Base-by-base conservation (phyloP, 2,329 filamentous ascomycete genomes). In the Colletotrichum sp. region DNA sequence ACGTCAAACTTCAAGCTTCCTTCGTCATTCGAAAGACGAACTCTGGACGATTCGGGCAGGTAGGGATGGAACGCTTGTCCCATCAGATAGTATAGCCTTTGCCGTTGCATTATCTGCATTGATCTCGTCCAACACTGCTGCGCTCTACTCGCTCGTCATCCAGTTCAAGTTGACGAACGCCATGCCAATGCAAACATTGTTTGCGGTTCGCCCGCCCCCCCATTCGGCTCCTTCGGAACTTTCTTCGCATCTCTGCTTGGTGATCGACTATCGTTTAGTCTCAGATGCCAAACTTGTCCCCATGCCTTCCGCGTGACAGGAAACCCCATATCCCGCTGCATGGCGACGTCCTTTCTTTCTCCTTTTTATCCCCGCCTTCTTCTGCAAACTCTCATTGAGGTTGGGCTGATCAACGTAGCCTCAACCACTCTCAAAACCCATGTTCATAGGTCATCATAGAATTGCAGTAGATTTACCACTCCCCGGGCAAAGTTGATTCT, bases 221-320 rank as follows among this genome's bases (percentile, higher is more conserved):
- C 30, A 64, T 68, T 77, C 74, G 65, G 70, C 58, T 66, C 32
- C 61, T 57, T 74, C 76, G 76, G 76, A 77, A 77, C 74, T 67
- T 34, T 77, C 61, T 34, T 60, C 55, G 52, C 61, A 52, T 30
- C 34, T 67, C 52, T 77, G 74, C 75, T 73, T 71, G 63, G 69
- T 52, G 77, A 77, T 78, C 74, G 66, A 48, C 72, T 18, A 18
- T 32, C n/a, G 48, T 68, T 52, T 26, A 61, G 77, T 77, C 77
- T 79, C 75, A 69, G 70, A 77, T 76, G 67, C 71, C 67, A 77
- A 78, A 75, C 77, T 58, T 63, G 70, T 70, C 67, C 67, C 71
- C 66, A 66, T 55, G n/a, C 76, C 65, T 71, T 32, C 55, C 63
- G 26, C 52, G 34, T 43, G 65, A 60, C 34, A 24, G 28, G 15